Evolutionary conservation across 495 filamentous ascomycete species (phyloP), one percentile per base, ranked within the genome.

Genomic region (Penicillium mononematosum): DNA sequence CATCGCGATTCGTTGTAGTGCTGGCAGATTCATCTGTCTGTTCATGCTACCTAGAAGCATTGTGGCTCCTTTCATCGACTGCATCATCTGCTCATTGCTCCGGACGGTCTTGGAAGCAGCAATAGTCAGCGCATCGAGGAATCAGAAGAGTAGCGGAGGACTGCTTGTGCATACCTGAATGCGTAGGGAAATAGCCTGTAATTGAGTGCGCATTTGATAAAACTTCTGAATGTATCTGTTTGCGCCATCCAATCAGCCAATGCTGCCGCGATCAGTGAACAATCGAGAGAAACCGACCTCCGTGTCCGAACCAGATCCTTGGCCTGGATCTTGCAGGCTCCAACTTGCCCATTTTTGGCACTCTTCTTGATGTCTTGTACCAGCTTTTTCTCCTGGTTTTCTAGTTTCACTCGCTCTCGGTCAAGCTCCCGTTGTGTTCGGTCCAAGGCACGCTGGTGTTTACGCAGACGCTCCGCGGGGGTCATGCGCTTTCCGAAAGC

Each of bases 11-110:
- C 95, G 85, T 70, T 98, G 94, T 39, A 98, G 75, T 12, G 89
- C 91, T 2, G 94, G 94, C 10, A 98, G 84, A 69, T 98, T 98
- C 94, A 98, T 98, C 49, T 88, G 88, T 41, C 88, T 82, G 71
- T 98, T 98, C 95, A 98, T 98, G 70, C 86, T 92, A 11, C 92
- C 91, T 14, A 98, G 80, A 3, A 96, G 84, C 67, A 86, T 83
- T 0, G 95, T 98, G 5, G 94, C 95, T 49, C 95, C 94, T 69
- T 96, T 98, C 94, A 98, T 98, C 5, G 91, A 92, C 70, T 96
- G 90, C 92, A 96, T 96, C 94, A 98, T 98, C 74, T 96, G 92
- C 70, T 98, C 94, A 74, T 98, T 98, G 64, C 91, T 96, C 46
- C 95, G 85, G 38, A 97, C 92, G 34, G 94, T 98, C 87, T 96